Percentiles rank a stretch among this genome's conserved stretches.
Evolutionary conservation across 73 alveolate species (phyloP).

Genomic region (Blepharisma japonicum): DNA sequence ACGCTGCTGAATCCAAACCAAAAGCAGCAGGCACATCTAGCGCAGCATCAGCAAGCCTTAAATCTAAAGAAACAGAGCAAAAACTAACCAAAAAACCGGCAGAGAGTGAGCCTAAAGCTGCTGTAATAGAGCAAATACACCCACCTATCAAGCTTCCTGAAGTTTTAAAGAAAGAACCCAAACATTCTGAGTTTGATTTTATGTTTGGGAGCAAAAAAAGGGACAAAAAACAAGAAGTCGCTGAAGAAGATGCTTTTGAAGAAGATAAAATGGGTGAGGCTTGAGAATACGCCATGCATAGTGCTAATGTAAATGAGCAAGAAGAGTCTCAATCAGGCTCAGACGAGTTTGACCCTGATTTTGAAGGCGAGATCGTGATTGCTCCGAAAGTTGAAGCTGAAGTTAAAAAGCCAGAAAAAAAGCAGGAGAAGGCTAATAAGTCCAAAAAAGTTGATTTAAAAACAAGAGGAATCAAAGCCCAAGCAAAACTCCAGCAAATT

Average conservation of each 20-base stretch:
- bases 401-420: not conserved
- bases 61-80: not conserved
- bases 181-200: too few species aligned
- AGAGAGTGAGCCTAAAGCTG: not conserved
- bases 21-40: not conserved
- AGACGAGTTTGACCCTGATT: slow-evolving; percentile 10
- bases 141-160: too few species aligned
- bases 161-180: not conserved
- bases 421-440: not conserved
- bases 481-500: slow-evolving; percentile 21
- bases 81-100: not conserved
- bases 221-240: not conserved
- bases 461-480: not conserved
- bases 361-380: not conserved
- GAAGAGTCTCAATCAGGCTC: slow-evolving; percentile 15
- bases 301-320: slow-evolving; percentile 16
- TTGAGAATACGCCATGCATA: slow-evolving; percentile 18
- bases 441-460: not conserved
- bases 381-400: not conserved
- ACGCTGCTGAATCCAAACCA: not conserved
- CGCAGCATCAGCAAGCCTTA: not conserved
- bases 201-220: too few species aligned
- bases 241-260: slow-evolving; percentile 18
- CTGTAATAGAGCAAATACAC: not conserved
- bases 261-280: slow-evolving; percentile 15